Conservation (phyloP, 371 early-diverging fungal genomes). For the Chytridium lagenaria region DNA sequence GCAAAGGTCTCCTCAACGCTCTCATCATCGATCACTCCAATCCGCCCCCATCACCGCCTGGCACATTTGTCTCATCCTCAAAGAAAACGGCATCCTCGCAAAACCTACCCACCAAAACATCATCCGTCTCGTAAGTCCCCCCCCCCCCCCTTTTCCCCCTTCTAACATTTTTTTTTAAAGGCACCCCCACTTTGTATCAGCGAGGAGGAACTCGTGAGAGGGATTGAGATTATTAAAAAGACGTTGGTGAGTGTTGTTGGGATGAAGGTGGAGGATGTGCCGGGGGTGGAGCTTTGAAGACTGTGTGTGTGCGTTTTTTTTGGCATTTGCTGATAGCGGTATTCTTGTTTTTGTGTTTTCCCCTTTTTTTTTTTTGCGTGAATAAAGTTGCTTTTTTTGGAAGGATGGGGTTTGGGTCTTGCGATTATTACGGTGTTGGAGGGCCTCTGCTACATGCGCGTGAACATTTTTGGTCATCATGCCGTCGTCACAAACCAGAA, state of each 20-base stretch:
- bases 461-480: too few species aligned
- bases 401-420: too few species aligned
- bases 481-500: too few species aligned
- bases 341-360: too few species aligned
- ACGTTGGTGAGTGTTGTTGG: constrained; percentile 67
- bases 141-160: neutral
- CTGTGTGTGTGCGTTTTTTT: too few species aligned
- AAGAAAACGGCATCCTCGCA: constrained; percentile 90
- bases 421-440: too few species aligned
- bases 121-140: constrained; percentile 74
- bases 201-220: constrained; percentile 82
- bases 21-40: constrained; percentile 90
- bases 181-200: constrained; percentile 95
- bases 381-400: too few species aligned
- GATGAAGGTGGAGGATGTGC: constrained; percentile 51
- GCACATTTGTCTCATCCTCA: constrained; percentile 94
- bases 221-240: constrained; percentile 80
- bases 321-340: too few species aligned
- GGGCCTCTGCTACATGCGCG: too few species aligned
- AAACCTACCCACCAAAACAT: constrained; percentile 99
- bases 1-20: constrained; percentile 94
- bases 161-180: too few species aligned
- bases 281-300: constrained; percentile 43
- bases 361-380: too few species aligned
- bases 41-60: constrained; percentile 86